phyloP scores from a whole-genome alignment of 1,139 yeast genomes.

The Ashbya aceris region DNA sequence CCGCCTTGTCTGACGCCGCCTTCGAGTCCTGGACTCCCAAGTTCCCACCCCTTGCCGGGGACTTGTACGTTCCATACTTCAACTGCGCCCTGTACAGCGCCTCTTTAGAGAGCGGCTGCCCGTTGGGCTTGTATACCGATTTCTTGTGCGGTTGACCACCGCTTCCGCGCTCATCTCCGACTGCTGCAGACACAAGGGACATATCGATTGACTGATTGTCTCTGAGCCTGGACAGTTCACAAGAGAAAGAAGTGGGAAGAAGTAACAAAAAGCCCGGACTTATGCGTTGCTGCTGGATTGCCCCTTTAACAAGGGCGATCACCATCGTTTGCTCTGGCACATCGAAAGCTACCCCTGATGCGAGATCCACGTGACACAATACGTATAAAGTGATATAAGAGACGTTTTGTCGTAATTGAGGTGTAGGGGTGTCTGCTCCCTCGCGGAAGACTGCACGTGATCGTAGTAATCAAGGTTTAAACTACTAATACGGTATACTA shows the following conservation, averaged over 20 bases:
- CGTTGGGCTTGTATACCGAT: constrained; percentile 52
- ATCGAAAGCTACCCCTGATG: too few species aligned
- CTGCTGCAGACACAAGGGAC: constrained; percentile 25
- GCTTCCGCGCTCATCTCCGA: constrained; percentile 12
- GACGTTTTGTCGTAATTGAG: too few species aligned
- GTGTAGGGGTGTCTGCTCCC: too few species aligned
- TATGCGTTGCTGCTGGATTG: neutral
- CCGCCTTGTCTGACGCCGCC: constrained; percentile 65
- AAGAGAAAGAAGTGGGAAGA: too few species aligned
- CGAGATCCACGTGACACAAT: too few species aligned
- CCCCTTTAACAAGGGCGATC: neutral
- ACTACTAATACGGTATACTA: too few species aligned
- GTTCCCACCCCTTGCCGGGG: constrained; percentile 54
- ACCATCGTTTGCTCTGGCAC: too few species aligned
- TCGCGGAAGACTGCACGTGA: too few species aligned
- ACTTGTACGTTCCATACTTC: constrained; percentile 62
- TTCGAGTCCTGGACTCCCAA: constrained; percentile 49
- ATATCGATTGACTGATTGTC: constrained; percentile 6
- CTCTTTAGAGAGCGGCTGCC: constrained; percentile 61
- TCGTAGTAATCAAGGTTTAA: too few species aligned
- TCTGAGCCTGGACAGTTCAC: too few species aligned
- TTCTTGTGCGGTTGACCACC: constrained; percentile 7
- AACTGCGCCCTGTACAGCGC: constrained; percentile 72
- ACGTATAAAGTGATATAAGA: too few species aligned
- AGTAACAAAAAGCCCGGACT: neutral